Conservation (phyloP, 2,329 filamentous ascomycete genomes). For the Colletotrichum orbiculare region DNA sequence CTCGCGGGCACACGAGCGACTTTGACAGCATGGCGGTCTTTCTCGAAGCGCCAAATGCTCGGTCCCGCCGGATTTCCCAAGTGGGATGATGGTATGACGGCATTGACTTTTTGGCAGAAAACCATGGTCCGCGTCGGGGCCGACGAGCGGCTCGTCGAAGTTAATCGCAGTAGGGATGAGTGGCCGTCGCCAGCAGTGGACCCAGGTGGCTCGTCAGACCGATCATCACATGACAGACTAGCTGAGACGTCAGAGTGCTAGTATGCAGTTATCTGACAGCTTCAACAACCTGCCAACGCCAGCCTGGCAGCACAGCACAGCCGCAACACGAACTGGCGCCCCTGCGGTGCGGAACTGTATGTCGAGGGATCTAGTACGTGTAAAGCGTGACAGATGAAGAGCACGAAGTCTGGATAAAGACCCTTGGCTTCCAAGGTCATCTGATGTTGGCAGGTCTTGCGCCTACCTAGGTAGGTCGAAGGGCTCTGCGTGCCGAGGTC, state of each 20-base stretch:
- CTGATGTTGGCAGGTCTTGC: too few species aligned
- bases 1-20: too few species aligned
- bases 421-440: too few species aligned
- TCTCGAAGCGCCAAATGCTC: slow-evolving; percentile 18
- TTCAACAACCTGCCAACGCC: neutral
- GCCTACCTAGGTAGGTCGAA: neutral
- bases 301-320: too few species aligned
- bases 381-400: too few species aligned
- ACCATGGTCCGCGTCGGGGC: slow-evolving; percentile 12
- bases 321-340: too few species aligned
- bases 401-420: too few species aligned
- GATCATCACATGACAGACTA: slow-evolving; percentile 7
- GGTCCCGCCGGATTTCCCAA: slow-evolving; percentile 26
- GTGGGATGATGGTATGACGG: slow-evolving; percentile 29
- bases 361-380: too few species aligned
- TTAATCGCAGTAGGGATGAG: slow-evolving; percentile 3
- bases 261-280: slow-evolving; percentile 9
- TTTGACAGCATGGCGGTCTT: slow-evolving; percentile 3
- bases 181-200: neutral
- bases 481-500: too few species aligned
- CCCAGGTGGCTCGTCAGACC: neutral
- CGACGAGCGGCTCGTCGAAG: slow-evolving; percentile 14
- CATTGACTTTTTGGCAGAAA: slow-evolving; percentile 28
- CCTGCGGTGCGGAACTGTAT: too few species aligned
- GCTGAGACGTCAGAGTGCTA: slow-evolving; percentile 18